A percentile compares a stretch with the other conserved stretches of the same genome.
These are phyloP conservation scores for Meyerozyma elateridarum DNA, from an alignment of 1,139 yeast species.

Conservation along the genomic window DNA sequence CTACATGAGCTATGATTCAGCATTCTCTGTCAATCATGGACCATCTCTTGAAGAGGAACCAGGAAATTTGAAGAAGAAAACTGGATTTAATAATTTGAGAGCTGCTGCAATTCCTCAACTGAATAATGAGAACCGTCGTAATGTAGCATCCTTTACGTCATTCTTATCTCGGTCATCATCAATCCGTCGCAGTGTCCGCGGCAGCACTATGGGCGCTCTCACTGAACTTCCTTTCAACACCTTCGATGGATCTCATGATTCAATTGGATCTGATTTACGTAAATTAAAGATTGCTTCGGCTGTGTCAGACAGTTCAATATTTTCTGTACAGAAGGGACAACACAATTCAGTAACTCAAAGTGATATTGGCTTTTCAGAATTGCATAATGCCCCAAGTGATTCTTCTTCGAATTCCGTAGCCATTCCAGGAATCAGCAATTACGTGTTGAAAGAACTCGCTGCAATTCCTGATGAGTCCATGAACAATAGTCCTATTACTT, in stretches of 20 bases:
- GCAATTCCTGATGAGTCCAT: constrained; percentile 75
- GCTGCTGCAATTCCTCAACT: constrained; percentile 16
- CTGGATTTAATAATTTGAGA: constrained; percentile 35
- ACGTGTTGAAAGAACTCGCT: constrained; percentile 66
- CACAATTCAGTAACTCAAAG: background rate
- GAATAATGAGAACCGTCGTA: constrained; percentile 11
- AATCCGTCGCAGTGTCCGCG: constrained; percentile 28
- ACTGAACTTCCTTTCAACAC: constrained; percentile 39
- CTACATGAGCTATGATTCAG: constrained; percentile 54
- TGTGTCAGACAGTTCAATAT: constrained; percentile 33
- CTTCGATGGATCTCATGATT: constrained; percentile 12
- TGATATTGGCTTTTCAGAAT: background rate
- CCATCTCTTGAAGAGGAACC: constrained; percentile 16
- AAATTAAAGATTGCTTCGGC: constrained; percentile 15
- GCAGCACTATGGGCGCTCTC: constrained; percentile 38
- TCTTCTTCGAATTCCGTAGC: constrained; percentile 33
- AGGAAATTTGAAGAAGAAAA: constrained; percentile 31
- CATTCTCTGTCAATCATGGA: constrained; percentile 36
- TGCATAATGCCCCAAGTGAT: background rate
- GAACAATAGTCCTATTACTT: constrained; percentile 58
- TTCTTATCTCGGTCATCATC: constrained; percentile 23
- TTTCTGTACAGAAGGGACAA: constrained; percentile 20
- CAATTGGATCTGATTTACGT: constrained; percentile 5
- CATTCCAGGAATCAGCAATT: constrained; percentile 60
- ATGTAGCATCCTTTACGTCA: constrained; percentile 19